These are phyloP conservation scores for Alternaria conjuncta DNA, from an alignment of 2,329 filamentous ascomycete genomes.

Conservation along the genomic window DNA sequence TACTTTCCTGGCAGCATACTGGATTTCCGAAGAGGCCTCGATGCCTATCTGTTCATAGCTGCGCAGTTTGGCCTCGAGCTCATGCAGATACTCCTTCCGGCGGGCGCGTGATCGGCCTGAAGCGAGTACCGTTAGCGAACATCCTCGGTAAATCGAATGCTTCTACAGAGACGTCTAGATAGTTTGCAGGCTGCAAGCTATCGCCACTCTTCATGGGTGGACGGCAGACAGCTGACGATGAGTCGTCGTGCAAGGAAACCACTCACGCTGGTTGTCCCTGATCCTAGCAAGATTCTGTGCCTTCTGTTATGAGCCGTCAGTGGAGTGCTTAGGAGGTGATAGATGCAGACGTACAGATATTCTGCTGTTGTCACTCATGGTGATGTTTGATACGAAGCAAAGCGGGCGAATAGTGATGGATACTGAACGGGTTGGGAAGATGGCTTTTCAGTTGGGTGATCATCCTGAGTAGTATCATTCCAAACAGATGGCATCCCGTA, in stretches of 20 bases:
- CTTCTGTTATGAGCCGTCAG: conserved; percentile 32
- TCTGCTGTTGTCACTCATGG: conserved; percentile 39
- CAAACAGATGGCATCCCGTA: conserved; percentile 27
- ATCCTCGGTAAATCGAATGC: background rate
- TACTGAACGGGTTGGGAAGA: conserved; percentile 19
- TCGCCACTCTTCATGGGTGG: background rate
- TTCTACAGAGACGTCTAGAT: background rate
- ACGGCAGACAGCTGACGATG: background rate
- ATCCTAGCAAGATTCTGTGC: conserved; percentile 64
- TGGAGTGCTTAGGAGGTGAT: background rate
- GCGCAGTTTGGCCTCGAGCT: conserved; percentile 70
- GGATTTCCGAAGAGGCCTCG: conserved; percentile 73
- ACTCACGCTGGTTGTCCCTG: conserved; percentile 71
- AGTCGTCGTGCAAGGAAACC: background rate
- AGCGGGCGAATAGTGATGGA: conserved; percentile 12
- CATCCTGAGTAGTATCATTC: conserved; percentile 29
- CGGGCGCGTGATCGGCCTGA: conserved; percentile 73
- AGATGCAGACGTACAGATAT: conserved; percentile 23
- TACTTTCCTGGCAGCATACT: conserved; percentile 71
- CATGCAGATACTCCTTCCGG: conserved; percentile 74
- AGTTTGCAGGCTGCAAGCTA: background rate
- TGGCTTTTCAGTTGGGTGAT: conserved; percentile 17
- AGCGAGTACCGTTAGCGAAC: conserved; percentile 10
- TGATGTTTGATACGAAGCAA: conserved; percentile 16
- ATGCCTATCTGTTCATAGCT: conserved; percentile 70